Evolutionary conservation across 257 asterid genomes (phyloP).

Genomic region (Ilex aquifolium): DNA sequence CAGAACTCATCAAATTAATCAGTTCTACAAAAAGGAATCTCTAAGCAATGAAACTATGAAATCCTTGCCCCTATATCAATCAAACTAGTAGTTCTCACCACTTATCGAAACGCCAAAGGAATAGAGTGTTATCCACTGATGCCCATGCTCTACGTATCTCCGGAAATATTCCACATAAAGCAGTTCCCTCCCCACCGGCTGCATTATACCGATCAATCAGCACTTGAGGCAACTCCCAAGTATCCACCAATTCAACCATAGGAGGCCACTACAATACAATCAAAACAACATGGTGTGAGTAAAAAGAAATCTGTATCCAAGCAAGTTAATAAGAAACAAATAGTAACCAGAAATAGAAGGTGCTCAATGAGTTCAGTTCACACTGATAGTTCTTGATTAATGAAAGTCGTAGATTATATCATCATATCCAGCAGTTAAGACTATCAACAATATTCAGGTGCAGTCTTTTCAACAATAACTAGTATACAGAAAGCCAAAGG

Average conservation of each 20-base stretch:
- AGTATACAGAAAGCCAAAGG: background rate
- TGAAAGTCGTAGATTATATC: too few relatives aligned
- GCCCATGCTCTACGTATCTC: constrained; percentile 98
- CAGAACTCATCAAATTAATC: background rate
- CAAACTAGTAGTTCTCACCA: constrained; percentile 43
- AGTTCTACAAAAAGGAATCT: background rate
- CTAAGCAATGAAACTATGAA: background rate
- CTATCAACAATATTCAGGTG: background rate
- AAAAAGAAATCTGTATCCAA: background rate
- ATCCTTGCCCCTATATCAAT: background rate
- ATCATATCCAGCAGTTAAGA: background rate
- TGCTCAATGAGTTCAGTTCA: too few relatives aligned
- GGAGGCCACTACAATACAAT: constrained; percentile 87
- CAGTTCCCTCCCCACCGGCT: constrained; percentile 97
- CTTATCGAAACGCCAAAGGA: constrained; percentile 94
- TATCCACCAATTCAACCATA: constrained; percentile 76
- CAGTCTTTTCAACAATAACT: too few relatives aligned
- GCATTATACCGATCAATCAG: constrained; percentile 80
- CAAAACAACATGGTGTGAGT: background rate
- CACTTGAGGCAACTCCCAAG: constrained; percentile 95
- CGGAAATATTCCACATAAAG: constrained; percentile 94
- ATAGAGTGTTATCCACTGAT: constrained; percentile 85
- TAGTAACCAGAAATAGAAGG: background rate
- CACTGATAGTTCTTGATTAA: background rate
- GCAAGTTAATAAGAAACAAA: background rate